Base-by-base conservation (phyloP, 2,329 filamentous ascomycete species). In the Tolypocladium pustulatum region DNA sequence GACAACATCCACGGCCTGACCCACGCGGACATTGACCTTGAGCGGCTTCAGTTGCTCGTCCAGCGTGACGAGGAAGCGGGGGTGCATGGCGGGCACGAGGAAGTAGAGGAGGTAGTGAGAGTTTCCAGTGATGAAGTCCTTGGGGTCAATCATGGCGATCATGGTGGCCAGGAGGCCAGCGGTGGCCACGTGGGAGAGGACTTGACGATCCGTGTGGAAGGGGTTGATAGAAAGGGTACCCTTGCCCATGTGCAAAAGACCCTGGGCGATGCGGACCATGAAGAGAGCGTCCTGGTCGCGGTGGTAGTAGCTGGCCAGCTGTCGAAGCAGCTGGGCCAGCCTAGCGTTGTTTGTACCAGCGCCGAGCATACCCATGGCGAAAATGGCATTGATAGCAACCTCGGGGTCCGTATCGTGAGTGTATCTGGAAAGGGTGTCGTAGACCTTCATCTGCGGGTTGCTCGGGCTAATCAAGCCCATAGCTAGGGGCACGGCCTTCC, bases 371-470 rank as follows among this genome's bases (percentile, higher is more conserved):
- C 94, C 94, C 94, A 99, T 99, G 65, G 94, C 92, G 69, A 99
- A 99, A 71, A 99, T 99, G 68, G 94, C 91, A 71, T 97, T 99
- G 74, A 99, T 89, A 43, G 94, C 94, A 54, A 99, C 94, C 68
- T 99, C 94, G 62, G 93, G 95, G 76, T 99, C 94, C 65, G 94
- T 99, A 78, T 99, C 94, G 82, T 99, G 94, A 63, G 89, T 95
- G 81, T 99, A 99, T 69, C 94, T 83, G 56, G 94, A 99, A 13
- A 99, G 80, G 0, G 94, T 99, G 73, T 99, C 94, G 78, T 99
- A 99, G 54, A 99, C 90, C 81, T 97, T 99, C 93, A 99, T 99
- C 73, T 99, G 95, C 13, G 94, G 94, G 77, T 99, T 99, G 77
- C 91, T 97, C 15, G 95, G 91, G 75, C 90, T 96, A 70, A 99